Base-by-base conservation (phyloP, 768 basidiomycete genomes). In the Agrocybe pediades region DNA sequence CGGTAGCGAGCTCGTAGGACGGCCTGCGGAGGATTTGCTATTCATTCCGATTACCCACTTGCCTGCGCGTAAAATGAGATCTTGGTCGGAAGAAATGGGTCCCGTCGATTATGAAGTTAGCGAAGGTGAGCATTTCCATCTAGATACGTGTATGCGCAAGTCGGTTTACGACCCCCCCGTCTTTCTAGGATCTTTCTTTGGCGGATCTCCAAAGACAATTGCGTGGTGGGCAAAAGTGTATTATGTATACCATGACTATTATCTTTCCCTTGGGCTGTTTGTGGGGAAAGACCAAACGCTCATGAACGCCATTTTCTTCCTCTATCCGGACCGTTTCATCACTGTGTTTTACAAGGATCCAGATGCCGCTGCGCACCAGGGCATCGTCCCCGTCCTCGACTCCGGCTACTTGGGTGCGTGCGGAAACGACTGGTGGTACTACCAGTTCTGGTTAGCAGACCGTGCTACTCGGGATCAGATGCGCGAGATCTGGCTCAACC, bases 281-380 rank as follows among this genome's bases (percentile, higher is more conserved):
- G 79, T 82, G 16, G 82, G 83, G 8, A 82, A 83, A 59, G 84
- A 84, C 64, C 80, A 84, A 61, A 77, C 77, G 0, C 55, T 85
- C 27, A 77, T 84, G 62, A 84, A 68, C 42, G 53, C 66, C 26
- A 60, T 70, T 23, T 52, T 68, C 33, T 60, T 70, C 25, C 74
- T 82, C 39, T 73, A 74, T 62, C 77, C 83, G 1, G 62, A 69
- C 3, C 74, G 75, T 17, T 68, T 84, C 62, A 46, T 63, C 15
- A 71, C 75, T 1, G 71, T 81, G 23, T 79, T 75, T 73, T 59
- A 66, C 6, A 59, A 58, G 20, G 63, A 68, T 41, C 69, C 68
- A 42, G 53, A 55, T 47, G 62, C 44, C 17, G 63, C 54, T 45
- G 65, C 51, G n/a, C 69, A 45, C 59, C 55, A 45, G 13, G 39